Evolutionary conservation across 495 filamentous ascomycete genomes (phyloP), one percentile per base, ranked within the genome.

Genomic region (Rostrohypoxylon terebratum): DNA sequence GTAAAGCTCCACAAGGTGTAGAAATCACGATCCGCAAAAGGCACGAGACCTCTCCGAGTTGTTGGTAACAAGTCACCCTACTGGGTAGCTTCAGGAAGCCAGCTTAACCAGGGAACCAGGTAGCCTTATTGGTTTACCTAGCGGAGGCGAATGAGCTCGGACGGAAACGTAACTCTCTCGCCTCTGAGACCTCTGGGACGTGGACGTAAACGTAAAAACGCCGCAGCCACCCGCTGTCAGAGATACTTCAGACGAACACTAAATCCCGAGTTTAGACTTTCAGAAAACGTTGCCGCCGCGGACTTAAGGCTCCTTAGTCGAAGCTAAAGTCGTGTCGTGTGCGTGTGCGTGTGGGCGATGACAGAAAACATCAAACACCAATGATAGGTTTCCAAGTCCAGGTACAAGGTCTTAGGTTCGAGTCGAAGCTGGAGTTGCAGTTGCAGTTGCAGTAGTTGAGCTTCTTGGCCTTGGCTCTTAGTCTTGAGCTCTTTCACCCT

Each of bases 11-110:
- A 62, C 59, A 21, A 28, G 13, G 4, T 21, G 34, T 68, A 57
- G 59, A 66, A 67, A 28, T 28, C 28, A 28, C 28, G 28, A 28
- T 4, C 28, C 54, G 14, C 50, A 54, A 42, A 58, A 40, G 59
- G 62, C 66, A 69, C 66, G 66, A 69, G 62, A 47, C 45, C 53
- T 23, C 55, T 66, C 71, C 71, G 62, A 63, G 51, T 23, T 36
- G 55, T 62, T 60, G 71, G 66, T 65, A 54, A 65, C 36, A 36
- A 36, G 25, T 47, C 31, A 36, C 45, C 54, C 23, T 28, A 28
- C 28, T 28, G 28, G 28, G 28, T 28, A 28, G 28, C n/a, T 28
- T 28, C 28, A 28, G 28, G 28, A 4, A 28, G 28, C 28, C 28
- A 28, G 28, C 6, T 28, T 28, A 28, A 5, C 28, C 2, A 28